Percentiles rank a stretch among this genome's conserved stretches.
phyloP scores from a whole-genome alignment of 805 yeast genomes.

The Groenewaldozyma salmanticensis region DNA sequence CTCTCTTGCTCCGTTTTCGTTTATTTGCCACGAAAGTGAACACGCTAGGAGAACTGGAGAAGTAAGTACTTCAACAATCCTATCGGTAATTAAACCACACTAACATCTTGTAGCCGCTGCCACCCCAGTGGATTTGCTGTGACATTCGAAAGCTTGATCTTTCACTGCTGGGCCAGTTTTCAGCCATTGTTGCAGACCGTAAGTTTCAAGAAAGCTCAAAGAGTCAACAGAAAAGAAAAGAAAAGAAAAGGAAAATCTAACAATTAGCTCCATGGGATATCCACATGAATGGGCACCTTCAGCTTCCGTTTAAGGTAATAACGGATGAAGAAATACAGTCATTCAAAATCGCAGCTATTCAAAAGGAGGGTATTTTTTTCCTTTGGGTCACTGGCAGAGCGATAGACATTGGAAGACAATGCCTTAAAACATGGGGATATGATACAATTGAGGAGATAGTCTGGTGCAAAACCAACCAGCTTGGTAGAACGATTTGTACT shows the following conservation, averaged over 20 bases:
- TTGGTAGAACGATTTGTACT: constrained; percentile 81
- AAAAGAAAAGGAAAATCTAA: constrained; percentile 2
- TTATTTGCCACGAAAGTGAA: constrained; percentile 2
- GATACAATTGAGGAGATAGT: constrained; percentile 65
- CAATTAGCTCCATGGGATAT: constrained; percentile 77
- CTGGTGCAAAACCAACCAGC: constrained; percentile 87
- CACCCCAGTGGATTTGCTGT: constrained; percentile 82
- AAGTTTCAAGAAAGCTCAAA: constrained; percentile 2
- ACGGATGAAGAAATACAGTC: constrained; percentile 44
- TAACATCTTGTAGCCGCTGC: constrained; percentile 21
- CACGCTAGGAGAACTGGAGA: not conserved
- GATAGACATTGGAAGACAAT: constrained; percentile 75
- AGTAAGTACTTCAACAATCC: not conserved
- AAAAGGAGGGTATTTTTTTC: constrained; percentile 73
- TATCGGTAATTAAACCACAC: not conserved
- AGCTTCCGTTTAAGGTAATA: constrained; percentile 14
- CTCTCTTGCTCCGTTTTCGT: not conserved
- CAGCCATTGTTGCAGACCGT: constrained; percentile 70
- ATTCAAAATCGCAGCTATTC: constrained; percentile 58
- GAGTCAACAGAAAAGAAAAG: not conserved
- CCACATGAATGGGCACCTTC: constrained; percentile 53
- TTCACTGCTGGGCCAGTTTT: constrained; percentile 64
- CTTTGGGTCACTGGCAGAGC: constrained; percentile 96
- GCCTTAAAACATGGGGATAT: constrained; percentile 78
- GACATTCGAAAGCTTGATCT: constrained; percentile 72